Evolutionary conservation across 257 asterid genomes (phyloP), one percentile per base, ranked within the genome.

Genomic region (Nicotiana sylvestris): DNA sequence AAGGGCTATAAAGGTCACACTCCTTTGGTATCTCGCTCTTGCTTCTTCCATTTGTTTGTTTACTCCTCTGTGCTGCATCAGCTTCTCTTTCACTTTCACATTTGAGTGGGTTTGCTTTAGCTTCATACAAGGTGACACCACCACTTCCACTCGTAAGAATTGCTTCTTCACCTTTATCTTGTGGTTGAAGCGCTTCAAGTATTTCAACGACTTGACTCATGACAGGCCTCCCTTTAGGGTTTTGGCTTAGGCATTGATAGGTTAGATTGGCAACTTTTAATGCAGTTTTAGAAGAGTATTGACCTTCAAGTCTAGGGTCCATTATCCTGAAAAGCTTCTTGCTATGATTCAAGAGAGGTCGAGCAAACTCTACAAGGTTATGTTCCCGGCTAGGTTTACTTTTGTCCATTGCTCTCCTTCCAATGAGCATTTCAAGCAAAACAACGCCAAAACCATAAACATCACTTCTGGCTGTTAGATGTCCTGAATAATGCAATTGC

Each of bases 401-500:
- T 83, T 93, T 94, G 60, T 96, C 99, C 98, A 94, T 89, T 5
- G 98, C 97, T 82, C 93, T 90, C 72, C 98, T 88, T 13, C 99
- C 98, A 25, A 91, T 88, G 12, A 94, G 93, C 98, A 96, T 92
- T 86, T 96, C 98, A 21, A 94, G 98, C 84, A 96, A 80, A 55
- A 96, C 97, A 0, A 96, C 98, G 82, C 99, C 99, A 83, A 93
- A 96, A 10, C 97, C 98, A 79, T 96, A 94, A 17, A 94, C 96
- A 67, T 96, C 98, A 81, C 98, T 91, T 86, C 97, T 89, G 64
- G 98, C 94, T 1, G 97, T 92, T 85, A 96, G 83, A 87, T 93
- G 97, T 66, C 99, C 98, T 94, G 91, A 84, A 43, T n/a, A 37
- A 16, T 17, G 80, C 65, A 76, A 51, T 29, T 76, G 53, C 4